phyloP scores from a whole-genome alignment of 73 alveolate species.

The Blepharisma stoltei region DNA sequence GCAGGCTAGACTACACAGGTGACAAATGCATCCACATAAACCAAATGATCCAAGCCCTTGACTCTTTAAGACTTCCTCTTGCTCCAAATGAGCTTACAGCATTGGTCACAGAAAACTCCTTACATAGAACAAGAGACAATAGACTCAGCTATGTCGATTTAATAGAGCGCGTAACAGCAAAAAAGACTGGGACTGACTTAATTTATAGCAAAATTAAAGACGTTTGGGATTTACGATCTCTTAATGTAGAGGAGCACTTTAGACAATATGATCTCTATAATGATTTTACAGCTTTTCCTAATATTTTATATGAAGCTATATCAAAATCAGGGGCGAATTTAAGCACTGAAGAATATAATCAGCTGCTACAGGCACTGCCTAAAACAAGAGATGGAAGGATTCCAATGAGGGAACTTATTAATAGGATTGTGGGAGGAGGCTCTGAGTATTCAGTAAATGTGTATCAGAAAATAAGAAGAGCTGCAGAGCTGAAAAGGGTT shows the following conservation, averaged over 20 bases:
- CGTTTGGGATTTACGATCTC: background rate
- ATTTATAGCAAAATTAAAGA: background rate
- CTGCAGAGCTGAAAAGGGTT: background rate
- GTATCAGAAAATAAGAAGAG: background rate
- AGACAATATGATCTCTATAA: background rate
- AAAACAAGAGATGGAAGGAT: background rate
- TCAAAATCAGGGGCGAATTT: background rate
- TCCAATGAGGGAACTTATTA: background rate
- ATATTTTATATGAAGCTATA: conserved; percentile 3
- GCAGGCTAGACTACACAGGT: background rate
- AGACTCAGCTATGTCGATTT: conserved; percentile 1
- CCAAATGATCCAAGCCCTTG: conserved; percentile 11
- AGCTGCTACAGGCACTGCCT: background rate
- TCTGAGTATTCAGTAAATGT: background rate
- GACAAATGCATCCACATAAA: conserved; percentile 11
- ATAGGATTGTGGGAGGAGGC: background rate
- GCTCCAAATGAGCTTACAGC: background rate
- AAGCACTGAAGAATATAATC: background rate
- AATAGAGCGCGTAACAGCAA: background rate
- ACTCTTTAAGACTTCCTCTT: background rate
- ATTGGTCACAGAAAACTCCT: conserved; percentile 4
- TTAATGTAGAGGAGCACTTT: background rate
- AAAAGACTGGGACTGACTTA: background rate
- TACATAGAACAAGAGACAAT: conserved; percentile 24
- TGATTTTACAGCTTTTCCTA: background rate